Percentiles rank a stretch among this genome's conserved stretches.
Evolutionary conservation across 768 basidiomycete species (phyloP).

Genomic region (Pholiota molesta): DNA sequence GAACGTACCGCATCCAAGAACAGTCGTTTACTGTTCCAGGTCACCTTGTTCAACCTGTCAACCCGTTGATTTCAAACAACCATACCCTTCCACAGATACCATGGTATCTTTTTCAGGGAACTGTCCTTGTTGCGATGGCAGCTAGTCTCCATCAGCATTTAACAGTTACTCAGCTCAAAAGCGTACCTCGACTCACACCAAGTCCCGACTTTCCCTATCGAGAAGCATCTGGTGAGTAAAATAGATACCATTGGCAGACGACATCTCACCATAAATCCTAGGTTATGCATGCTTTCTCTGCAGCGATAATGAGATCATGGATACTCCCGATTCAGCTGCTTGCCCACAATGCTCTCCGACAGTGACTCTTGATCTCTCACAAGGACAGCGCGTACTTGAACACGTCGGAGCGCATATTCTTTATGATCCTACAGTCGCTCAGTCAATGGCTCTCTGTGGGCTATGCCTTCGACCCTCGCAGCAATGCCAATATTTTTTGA

Average conservation of each 20-base stretch:
- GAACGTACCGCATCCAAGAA: conserved; percentile 20
- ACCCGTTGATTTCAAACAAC: conserved; percentile 23
- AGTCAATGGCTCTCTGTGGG: conserved; percentile 24
- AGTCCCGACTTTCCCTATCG: conserved; percentile 23
- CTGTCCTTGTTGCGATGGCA: conserved; percentile 21
- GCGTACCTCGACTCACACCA: conserved; percentile 20
- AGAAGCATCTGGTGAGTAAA: conserved; percentile 18
- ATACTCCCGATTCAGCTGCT: conserved; percentile 5
- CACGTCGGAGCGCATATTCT: conserved; percentile 33
- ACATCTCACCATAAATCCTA: conserved; percentile 3
- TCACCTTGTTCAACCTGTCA: conserved; percentile 25
- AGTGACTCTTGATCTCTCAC: conserved; percentile 13
- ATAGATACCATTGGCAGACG: no score
- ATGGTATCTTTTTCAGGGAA: conserved; percentile 28
- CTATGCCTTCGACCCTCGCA: conserved; percentile 25
- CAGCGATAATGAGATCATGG: conserved; percentile 13
- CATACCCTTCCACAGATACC: conserved; percentile 6
- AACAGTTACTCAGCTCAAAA: conserved; percentile 18
- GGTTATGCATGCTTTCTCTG: conserved; percentile 24
- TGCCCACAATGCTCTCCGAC: conserved; percentile 18
- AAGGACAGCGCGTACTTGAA: conserved; percentile 25
- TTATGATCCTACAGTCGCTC: conserved; percentile 19
- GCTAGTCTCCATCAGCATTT: conserved; percentile 23
- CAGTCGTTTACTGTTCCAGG: conserved; percentile 24
- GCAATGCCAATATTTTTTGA: conserved; percentile 16